Evolutionary conservation across 129 eudicot genomes (phyloP).

Genomic region (Saposhnikovia divaricata): DNA sequence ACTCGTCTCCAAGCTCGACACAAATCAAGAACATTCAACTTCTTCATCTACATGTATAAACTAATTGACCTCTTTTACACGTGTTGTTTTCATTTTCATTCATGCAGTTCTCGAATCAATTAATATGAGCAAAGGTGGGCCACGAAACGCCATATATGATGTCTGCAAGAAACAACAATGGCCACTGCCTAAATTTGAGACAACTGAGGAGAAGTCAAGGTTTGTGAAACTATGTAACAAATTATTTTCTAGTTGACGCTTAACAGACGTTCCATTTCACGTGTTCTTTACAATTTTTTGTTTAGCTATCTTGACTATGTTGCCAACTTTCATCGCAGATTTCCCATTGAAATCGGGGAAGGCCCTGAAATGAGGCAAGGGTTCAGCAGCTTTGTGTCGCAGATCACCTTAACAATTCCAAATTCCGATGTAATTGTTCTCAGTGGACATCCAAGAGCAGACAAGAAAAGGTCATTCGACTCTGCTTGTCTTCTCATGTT

Average conservation of each 20-base stretch:
- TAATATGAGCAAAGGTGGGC: slow-evolving; percentile 75
- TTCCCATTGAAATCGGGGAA: slow-evolving; percentile 46
- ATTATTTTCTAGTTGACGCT: not conserved
- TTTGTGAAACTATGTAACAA: slow-evolving; percentile 13
- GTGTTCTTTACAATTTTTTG: not conserved
- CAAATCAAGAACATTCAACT: not conserved
- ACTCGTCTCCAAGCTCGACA: not conserved
- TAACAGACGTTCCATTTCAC: not conserved
- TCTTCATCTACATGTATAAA: not conserved
- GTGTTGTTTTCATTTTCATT: not conserved
- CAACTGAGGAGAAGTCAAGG: slow-evolving; percentile 62
- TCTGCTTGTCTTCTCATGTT: slow-evolving; percentile 75
- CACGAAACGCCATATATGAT: slow-evolving; percentile 57
- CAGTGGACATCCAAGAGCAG: slow-evolving; percentile 55
- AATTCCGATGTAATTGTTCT: slow-evolving; percentile 40
- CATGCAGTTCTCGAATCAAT: slow-evolving; percentile 54
- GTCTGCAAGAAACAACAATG: slow-evolving; percentile 77
- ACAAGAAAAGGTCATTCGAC: slow-evolving; percentile 76
- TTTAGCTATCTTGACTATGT: not conserved
- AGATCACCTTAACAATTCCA: slow-evolving; percentile 59
- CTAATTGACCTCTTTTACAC: not conserved
- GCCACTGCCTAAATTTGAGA: slow-evolving; percentile 68
- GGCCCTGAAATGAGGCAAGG: slow-evolving; percentile 42
- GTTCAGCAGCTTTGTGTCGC: slow-evolving; percentile 46
- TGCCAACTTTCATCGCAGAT: slow-evolving; percentile 23